Percentiles rank a stretch among this genome's conserved stretches.
Evolutionary conservation across 2,329 filamentous ascomycete genomes (phyloP).

Genomic region (Thyridium curvatum): DNA sequence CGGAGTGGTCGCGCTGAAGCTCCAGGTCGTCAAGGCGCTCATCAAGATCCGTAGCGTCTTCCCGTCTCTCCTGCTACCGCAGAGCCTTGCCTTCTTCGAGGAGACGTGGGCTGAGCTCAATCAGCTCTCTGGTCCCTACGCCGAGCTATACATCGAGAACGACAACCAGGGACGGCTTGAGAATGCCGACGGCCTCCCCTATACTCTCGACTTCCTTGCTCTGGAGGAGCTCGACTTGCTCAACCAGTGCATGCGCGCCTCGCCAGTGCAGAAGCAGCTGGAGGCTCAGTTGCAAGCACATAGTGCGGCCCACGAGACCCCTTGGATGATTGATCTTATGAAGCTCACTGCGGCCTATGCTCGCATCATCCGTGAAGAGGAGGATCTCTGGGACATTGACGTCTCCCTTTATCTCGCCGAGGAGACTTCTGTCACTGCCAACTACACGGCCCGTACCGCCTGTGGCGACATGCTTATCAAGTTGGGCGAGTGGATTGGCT

Average conservation of each 20-base stretch:
- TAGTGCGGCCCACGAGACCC: constrained; percentile 53
- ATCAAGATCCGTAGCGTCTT: constrained; percentile 86
- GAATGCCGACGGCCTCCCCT: constrained; percentile 85
- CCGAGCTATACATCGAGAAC: constrained; percentile 77
- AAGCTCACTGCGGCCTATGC: constrained; percentile 79
- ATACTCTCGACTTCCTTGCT: constrained; percentile 88
- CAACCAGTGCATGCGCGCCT: constrained; percentile 81
- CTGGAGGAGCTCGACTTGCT: constrained; percentile 93
- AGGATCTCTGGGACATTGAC: constrained; percentile 94
- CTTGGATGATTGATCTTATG: constrained; percentile 85
- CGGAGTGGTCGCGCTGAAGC: constrained; percentile 77
- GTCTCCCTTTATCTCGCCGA: constrained; percentile 93
- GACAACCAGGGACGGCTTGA: constrained; percentile 84
- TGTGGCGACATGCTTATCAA: constrained; percentile 91
- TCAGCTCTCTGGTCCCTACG: constrained; percentile 65
- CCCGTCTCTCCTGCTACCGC: constrained; percentile 71
- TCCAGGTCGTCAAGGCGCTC: constrained; percentile 90
- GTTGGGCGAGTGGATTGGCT: constrained; percentile 80
- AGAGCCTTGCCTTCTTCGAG: constrained; percentile 77
- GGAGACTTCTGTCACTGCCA: constrained; percentile 88
- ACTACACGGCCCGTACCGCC: constrained; percentile 91
- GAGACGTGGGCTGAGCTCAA: constrained; percentile 86
- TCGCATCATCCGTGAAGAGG: constrained; percentile 86
- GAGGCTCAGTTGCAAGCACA: constrained; percentile 66
- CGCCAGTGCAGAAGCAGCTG: constrained; percentile 84